Base-by-base conservation (phyloP, 805 yeast genomes). In the Komagataella ulmi region DNA sequence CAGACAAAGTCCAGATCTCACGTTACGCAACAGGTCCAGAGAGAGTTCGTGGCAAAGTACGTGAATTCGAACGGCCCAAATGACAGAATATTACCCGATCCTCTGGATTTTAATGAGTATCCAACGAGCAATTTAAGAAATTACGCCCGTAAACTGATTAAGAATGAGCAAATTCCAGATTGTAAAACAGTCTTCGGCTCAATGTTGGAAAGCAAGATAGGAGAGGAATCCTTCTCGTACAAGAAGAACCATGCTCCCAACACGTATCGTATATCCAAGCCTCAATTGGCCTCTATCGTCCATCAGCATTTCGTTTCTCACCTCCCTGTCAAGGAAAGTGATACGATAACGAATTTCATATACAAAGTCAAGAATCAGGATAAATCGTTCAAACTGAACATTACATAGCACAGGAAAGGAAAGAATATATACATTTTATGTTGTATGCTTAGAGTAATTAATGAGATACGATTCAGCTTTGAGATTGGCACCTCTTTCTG, bases 311-410 rank as follows among this genome's bases (percentile, higher is more conserved):
- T 90, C 58, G 59, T 74, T 56, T 70, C 64, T 43, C 65, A 61
- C 50, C 40, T 30, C 40, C 54, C 70, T 23, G 80, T 81, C 3
- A 81, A 86, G 58, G 99, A 91, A 61, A 80, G 83, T 53, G 98
- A 91, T 59, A 80, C 85, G 36, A 81, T 91, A 45, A 88, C 96
- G 44, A 89, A 86, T 59, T 93, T 91, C 63, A 72, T 93, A 52
- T 93, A 91, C 68, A 83, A 86, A 59, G 89, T 88, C 51, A 81
- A 80, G 60, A 83, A 88, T 61, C 87, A 86, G 59, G 63, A 71
- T 48, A 68, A 66, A 54, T 18, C 40, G 30, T 51, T 51, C 73
- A 70, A 49, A 71, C 71, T 56, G 71, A 70, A 58, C 61, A 45
- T 51, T 49, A 49, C 24, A 36, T 45, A 46, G 44, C 43, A 43